Evolutionary conservation across 1,284 basidiomycete genomes (phyloP).

Genomic region (Rhodotorula sp.): DNA sequence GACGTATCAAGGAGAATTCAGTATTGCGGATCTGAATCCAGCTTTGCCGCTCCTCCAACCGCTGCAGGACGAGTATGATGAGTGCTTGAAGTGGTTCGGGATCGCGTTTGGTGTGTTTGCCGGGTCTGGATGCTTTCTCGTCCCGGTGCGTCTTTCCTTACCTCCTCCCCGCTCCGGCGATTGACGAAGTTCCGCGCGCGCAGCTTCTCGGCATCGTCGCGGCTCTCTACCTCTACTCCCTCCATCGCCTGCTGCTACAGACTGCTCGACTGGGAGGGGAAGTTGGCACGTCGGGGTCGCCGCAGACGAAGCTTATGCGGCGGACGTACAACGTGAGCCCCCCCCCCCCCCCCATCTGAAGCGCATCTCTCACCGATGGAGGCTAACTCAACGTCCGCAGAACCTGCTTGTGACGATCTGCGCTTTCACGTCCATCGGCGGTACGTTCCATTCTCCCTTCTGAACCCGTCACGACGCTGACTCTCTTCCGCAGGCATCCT

Average conservation of each 20-base stretch:
- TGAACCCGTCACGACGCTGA: neutral
- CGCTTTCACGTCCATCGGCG: constrained; percentile 10
- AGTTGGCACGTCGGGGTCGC: too few relatives aligned
- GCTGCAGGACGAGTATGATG: neutral
- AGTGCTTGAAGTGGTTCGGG: neutral
- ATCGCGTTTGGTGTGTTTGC: neutral
- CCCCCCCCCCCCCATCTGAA: too few relatives aligned
- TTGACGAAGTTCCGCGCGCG: neutral
- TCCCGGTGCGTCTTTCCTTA: neutral
- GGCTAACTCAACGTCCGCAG: neutral
- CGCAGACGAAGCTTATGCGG: neutral
- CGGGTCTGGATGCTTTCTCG: neutral
- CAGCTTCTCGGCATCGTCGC: constrained; percentile 8
- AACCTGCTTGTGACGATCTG: constrained; percentile 15
- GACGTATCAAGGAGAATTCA: neutral
- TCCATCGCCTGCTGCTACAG: neutral
- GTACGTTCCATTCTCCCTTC: neutral
- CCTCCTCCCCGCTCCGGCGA: neutral
- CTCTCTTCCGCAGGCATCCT: neutral
- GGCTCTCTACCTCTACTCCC: constrained; percentile 2
- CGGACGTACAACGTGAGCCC: constrained; percentile 7
- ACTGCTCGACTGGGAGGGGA: neutral
- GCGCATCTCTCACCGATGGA: too few relatives aligned
- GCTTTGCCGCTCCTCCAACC: neutral
- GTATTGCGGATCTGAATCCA: neutral